Evolutionary conservation across 805 yeast genomes (phyloP).

Genomic region (Lipomyces anomalus): DNA sequence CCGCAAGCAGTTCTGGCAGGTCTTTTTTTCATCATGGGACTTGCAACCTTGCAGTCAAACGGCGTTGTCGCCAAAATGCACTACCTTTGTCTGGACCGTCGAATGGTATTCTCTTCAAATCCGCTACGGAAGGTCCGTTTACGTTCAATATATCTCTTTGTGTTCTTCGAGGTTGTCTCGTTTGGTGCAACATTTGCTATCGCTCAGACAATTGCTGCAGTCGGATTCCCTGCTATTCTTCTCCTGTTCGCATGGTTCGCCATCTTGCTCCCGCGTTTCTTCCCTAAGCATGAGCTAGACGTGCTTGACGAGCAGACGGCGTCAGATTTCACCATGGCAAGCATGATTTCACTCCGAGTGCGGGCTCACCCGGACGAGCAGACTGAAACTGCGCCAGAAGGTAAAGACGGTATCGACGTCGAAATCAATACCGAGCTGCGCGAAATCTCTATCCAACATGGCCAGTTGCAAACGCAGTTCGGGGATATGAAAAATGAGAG

Average conservation of each 20-base stretch:
- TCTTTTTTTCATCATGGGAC: conserved; percentile 86
- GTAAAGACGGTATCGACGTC: no score
- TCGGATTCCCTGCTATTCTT: conserved; percentile 87
- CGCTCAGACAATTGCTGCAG: conserved; percentile 81
- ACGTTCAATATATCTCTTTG: conserved; percentile 46
- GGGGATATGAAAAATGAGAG: no score
- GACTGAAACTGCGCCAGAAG: not conserved
- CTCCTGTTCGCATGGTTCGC: conserved; percentile 64
- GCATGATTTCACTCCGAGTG: conserved; percentile 8
- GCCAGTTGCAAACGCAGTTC: no score
- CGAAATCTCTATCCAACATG: no score
- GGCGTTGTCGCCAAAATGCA: conserved; percentile 57
- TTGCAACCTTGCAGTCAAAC: conserved; percentile 60
- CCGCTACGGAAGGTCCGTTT: conserved; percentile 34
- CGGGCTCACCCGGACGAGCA: not conserved
- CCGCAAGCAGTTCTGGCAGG: conserved; percentile 96
- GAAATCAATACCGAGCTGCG: no score
- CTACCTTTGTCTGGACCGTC: conserved; percentile 56
- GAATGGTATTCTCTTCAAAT: conserved; percentile 33
- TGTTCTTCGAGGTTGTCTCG: conserved; percentile 56
- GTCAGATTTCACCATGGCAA: conserved; percentile 34
- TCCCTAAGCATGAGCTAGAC: conserved; percentile 55
- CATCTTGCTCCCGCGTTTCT: conserved; percentile 55
- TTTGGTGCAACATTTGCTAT: conserved; percentile 79
- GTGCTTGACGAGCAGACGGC: conserved; percentile 57